These are phyloP conservation scores for Colletotrichum costaricense DNA, from an alignment of 2,329 filamentous ascomycete genomes.

Conservation along the genomic window DNA sequence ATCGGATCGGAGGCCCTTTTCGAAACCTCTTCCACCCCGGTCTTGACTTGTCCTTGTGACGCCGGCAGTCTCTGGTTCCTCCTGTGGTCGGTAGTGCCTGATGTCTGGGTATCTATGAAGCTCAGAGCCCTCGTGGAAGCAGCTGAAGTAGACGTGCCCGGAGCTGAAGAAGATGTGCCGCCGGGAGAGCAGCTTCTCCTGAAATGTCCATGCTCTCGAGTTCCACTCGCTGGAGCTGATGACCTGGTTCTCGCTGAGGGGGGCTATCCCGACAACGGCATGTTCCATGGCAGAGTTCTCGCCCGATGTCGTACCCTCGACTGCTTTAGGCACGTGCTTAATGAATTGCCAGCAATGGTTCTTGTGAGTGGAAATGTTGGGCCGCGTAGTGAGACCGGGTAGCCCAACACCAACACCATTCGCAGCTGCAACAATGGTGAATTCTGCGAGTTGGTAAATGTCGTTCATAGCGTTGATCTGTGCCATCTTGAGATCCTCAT, in stretches of 20 bases:
- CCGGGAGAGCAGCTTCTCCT: neutral
- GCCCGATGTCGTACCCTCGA: neutral
- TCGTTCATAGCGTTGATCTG: neutral
- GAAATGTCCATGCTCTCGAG: neutral
- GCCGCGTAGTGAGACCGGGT: neutral
- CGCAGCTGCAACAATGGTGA: neutral
- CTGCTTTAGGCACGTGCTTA: neutral
- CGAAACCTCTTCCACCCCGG: neutral
- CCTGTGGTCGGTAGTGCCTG: neutral
- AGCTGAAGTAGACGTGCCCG: neutral
- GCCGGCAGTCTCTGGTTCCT: neutral
- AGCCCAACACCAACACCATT: neutral
- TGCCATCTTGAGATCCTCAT: neutral
- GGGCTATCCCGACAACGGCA: neutral
- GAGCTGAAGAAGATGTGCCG: neutral
- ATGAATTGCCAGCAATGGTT: neutral
- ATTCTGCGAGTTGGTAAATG: neutral
- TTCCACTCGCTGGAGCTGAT: neutral
- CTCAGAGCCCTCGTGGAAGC: neutral
- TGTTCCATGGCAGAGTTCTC: neutral
- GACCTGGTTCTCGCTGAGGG: neutral
- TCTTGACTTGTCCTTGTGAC: neutral
- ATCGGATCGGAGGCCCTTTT: neutral
- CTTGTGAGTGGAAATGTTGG: neutral
- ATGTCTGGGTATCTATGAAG: neutral